Percentiles rank a stretch among this genome's conserved stretches.
Evolutionary conservation across 192 early-diverging fungal species (phyloP).

Genomic region (Entomortierella chlamydospora): DNA sequence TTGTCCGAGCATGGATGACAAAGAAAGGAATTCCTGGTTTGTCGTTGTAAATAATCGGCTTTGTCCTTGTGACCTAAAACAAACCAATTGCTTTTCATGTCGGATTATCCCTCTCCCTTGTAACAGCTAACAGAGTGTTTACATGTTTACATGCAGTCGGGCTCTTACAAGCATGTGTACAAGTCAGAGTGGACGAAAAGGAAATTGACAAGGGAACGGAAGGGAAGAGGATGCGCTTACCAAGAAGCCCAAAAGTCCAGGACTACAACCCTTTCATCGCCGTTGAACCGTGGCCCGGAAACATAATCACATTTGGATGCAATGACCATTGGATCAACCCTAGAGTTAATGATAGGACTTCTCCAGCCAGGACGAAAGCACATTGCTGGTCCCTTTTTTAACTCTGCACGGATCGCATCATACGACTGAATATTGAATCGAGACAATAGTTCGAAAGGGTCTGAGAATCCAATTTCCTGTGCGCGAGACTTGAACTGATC

Average conservation of each 20-base stretch:
- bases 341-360: slow-evolving; percentile 27
- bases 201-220: background rate
- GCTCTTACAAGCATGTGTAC: no score
- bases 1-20: background rate
- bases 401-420: slow-evolving; percentile 38
- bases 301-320: slow-evolving; percentile 27
- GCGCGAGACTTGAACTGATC: slow-evolving; percentile 54
- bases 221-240: slow-evolving; percentile 15
- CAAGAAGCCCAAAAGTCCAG: slow-evolving; percentile 52
- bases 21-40: background rate
- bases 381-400: slow-evolving; percentile 31
- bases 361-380: slow-evolving; percentile 53
- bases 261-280: slow-evolving; percentile 42
- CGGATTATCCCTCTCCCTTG: no score
- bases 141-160: no score
- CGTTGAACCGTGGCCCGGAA: slow-evolving; percentile 22
- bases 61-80: background rate
- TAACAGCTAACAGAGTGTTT: no score
- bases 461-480: slow-evolving; percentile 48
- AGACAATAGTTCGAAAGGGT: slow-evolving; percentile 45
- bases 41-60: background rate
- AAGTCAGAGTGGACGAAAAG: no score
- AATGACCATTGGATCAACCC: slow-evolving; percentile 26
- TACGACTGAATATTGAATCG: slow-evolving; percentile 49
- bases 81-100: no score